Evolutionary conservation across 1,284 basidiomycete genomes (phyloP).

Genomic region (Ceratobasidium sp.): DNA sequence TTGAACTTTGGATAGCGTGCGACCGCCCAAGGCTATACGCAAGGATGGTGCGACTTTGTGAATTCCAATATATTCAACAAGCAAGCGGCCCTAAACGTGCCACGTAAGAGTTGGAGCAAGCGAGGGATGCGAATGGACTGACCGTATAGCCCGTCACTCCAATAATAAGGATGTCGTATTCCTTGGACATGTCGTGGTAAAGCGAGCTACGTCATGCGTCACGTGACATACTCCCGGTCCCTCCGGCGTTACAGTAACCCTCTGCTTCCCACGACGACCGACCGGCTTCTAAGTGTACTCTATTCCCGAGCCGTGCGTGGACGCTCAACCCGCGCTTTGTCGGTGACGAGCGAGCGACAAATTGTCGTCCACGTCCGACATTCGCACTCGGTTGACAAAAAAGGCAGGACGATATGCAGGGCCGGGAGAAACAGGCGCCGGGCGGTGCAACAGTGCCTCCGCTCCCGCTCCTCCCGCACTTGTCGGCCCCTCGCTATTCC

Average conservation of each 20-base stretch:
- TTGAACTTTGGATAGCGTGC: conserved; percentile 43
- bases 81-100: conserved; percentile 41
- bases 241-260: background rate
- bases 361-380: too few species aligned
- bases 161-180: conserved; percentile 47
- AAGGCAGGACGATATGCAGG: too few species aligned
- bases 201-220: conserved; percentile 11
- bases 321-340: too few species aligned
- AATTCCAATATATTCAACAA: conserved; percentile 43
- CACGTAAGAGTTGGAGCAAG: background rate
- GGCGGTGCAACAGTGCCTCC: conserved; percentile 7
- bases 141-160: conserved; percentile 50
- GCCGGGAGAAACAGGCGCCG: background rate
- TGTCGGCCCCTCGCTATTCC: conserved; percentile 6
- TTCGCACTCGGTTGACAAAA: too few species aligned
- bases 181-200: background rate
- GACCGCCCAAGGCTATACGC: conserved; percentile 45
- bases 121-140: background rate
- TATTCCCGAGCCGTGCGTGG: too few species aligned
- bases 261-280: too few species aligned
- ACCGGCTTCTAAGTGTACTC: too few species aligned
- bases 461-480: background rate
- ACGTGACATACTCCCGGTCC: conserved; percentile 10
- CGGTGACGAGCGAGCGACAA: too few species aligned
- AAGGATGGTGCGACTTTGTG: conserved; percentile 26